Evolutionary conservation across 2,329 filamentous ascomycete genomes (phyloP).

Genomic region (Fusarium guadeloupense): DNA sequence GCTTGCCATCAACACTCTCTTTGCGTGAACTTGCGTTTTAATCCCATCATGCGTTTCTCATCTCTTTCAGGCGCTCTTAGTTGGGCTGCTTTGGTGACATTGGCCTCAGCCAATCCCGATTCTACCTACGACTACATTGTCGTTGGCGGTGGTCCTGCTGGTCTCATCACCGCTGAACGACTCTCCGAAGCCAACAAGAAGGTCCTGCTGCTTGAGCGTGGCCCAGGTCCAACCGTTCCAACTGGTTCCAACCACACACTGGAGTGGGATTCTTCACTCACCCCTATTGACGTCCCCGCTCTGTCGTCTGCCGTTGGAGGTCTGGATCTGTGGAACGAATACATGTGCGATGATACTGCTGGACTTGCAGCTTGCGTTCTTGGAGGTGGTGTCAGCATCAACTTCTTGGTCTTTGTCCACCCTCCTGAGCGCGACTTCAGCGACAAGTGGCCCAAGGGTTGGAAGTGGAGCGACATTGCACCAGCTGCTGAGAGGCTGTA

Average conservation of each 20-base stretch:
- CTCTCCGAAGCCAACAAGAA: conserved; percentile 71
- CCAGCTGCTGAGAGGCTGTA: conserved; percentile 69
- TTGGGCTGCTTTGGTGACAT: not conserved
- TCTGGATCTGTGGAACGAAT: conserved; percentile 68
- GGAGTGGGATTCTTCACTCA: conserved; percentile 69
- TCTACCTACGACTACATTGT: conserved; percentile 41
- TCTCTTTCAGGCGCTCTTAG: not conserved
- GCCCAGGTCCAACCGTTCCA: conserved; percentile 66
- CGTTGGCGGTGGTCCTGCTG: conserved; percentile 38
- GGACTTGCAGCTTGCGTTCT: conserved; percentile 68
- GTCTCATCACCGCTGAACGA: conserved; percentile 45
- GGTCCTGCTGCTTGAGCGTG: conserved; percentile 70
- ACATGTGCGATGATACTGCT: conserved; percentile 36
- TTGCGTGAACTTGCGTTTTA: not conserved
- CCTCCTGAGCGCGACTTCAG: conserved; percentile 70
- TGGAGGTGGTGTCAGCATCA: conserved; percentile 72
- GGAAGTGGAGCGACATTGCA: conserved; percentile 67
- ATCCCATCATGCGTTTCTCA: conserved; percentile 6
- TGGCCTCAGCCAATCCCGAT: not conserved
- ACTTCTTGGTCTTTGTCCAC: conserved; percentile 74
- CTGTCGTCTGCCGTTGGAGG: conserved; percentile 66
- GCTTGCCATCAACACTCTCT: not conserved
- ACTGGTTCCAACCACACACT: conserved; percentile 70
- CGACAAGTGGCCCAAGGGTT: conserved; percentile 74
- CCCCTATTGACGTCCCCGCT: conserved; percentile 75